These are phyloP conservation scores for rapeseed (Brassica napus) DNA, from an alignment of 345 rosid species.

Conservation along the genomic window Da-Ae NC_063446.1:467501-468000, in stretches of 20 bases:
- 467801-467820: constrained; percentile 1
- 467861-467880: neutral
- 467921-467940: neutral
- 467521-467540: neutral
- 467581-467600: neutral
- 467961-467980: neutral
- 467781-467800: neutral
- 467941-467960: no score
- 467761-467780: constrained; percentile 10
- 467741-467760: constrained; percentile 6
- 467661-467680: neutral
- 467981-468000: no score
- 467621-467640: neutral
- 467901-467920: neutral
- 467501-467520: neutral
- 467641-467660: neutral
- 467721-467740: constrained; percentile 2
- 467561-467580: neutral
- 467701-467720: neutral
- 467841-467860: neutral
- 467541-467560: neutral
- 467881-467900: neutral
- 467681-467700: neutral
- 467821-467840: neutral
- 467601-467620: neutral